Base-by-base conservation (phyloP, 1,284 basidiomycete genomes). In the Volvariella volvacea region DNA sequence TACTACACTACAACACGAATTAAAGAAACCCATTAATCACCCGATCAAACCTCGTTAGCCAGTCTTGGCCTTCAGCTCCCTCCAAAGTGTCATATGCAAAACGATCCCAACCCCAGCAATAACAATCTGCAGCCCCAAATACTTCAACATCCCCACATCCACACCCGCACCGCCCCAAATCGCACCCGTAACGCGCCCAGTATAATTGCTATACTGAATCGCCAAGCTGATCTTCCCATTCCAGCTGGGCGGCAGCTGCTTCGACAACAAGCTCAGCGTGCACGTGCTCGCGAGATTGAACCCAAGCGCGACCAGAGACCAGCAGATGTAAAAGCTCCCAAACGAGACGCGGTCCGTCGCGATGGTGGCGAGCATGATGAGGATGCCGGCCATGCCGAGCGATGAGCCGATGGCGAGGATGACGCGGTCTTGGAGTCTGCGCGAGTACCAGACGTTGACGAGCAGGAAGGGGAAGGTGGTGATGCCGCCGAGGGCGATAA, bases 271-370 rank as follows among this genome's bases (percentile, higher is more conserved):
- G 47, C 78, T 80, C 42, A 83, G 63, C 22, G 83, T 84, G 41
- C 77, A 74, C 1, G 80, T 84, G 51, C 73, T 80, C 10, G 79
- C 73, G 25, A 83, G 63, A 58, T 84, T 84, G 66, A 84, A 86
- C 0, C 83, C 82, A 10, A 85, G 66, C 15, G 82, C 81, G 17
- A 84, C 64, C 20, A 75, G 65, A 66, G 76, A 80, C 82, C 84
- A 86, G 55, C 74, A 80, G 1, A 71, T 62, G 52, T 77, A 81
- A n/a, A 81, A 54, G 15, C 67, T 68, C 2, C 67, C 73, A 49
- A 75, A 80, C 21, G 59, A 67, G 17, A 81, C 60, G 21, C 55
- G 65, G 22, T 62, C 52, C 7, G 66, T 57, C 21, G 55, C 50
- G 1, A 81, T 58, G 21, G 80, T 65, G 3, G 61, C 62, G 21